Conservation (phyloP, 1,139 yeast species). For the Chernovozyma sophiae-reginae region DNA sequence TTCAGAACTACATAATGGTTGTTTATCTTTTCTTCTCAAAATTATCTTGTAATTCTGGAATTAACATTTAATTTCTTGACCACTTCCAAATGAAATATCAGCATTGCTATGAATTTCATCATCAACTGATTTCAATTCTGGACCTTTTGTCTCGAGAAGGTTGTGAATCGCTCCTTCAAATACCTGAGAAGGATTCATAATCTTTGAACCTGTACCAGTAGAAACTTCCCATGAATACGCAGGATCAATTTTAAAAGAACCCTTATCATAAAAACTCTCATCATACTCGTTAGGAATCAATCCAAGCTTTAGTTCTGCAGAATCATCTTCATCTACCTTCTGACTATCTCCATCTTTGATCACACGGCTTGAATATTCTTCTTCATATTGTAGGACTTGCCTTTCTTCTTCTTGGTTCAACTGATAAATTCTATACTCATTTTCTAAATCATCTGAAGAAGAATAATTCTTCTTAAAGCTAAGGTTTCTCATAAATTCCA, state of each 20-base stretch:
- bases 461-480: neutral
- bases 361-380: neutral
- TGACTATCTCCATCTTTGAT: neutral
- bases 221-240: neutral
- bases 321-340: neutral
- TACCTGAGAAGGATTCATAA: neutral
- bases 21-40: no score
- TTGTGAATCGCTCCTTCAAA: neutral
- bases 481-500: constrained; percentile 15
- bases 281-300: no score
- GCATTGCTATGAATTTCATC: constrained; percentile 7
- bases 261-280: no score
- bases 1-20: no score
- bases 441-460: neutral
- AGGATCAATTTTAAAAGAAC: no score
- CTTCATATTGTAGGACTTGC: neutral
- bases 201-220: neutral
- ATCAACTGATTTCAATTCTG: no score
- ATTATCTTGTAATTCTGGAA: no score
- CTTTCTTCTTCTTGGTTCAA: neutral
- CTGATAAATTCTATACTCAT: neutral
- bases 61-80: constrained; percentile 14
- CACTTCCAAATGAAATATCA: constrained; percentile 16
- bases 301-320: no score
- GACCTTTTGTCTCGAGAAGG: neutral